Conservation (phyloP, 1,139 yeast species). For the Candida labiduridarum region DNA sequence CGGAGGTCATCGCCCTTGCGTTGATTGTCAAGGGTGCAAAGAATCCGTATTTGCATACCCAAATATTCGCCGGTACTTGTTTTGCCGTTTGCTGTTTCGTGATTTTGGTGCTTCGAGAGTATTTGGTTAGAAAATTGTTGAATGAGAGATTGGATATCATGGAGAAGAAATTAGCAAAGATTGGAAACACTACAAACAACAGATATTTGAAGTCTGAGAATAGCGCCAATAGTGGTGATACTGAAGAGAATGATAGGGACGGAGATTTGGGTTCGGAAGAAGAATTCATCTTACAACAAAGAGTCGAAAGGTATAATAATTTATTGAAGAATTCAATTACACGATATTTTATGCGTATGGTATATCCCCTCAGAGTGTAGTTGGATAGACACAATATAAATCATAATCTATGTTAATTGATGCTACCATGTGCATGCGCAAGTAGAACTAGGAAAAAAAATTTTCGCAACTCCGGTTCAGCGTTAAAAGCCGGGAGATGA, state of each 20-base stretch:
- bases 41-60: constrained; percentile 59
- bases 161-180: constrained; percentile 8
- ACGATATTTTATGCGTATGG: constrained; percentile 21
- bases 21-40: constrained; percentile 29
- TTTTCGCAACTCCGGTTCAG: too few species aligned
- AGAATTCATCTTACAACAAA: constrained; percentile 19
- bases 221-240: background rate
- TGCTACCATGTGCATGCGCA: too few species aligned
- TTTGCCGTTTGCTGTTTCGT: constrained; percentile 35
- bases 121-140: constrained; percentile 24
- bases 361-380: constrained; percentile 29
- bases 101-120: constrained; percentile 35
- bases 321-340: constrained; percentile 16
- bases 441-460: too few species aligned
- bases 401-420: too few species aligned
- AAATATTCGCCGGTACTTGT: constrained; percentile 58
- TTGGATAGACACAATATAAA: too few species aligned
- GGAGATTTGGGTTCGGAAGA: constrained; percentile 10
- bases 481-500: too few species aligned
- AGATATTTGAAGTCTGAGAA: constrained; percentile 13
- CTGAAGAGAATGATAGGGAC: constrained; percentile 8
- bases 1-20: constrained; percentile 54
- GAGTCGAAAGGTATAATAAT: constrained; percentile 23
- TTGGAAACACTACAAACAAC: constrained; percentile 10
- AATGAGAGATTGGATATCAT: constrained; percentile 16